Conservation (phyloP, 257 asterid species). For the Solanum bulbocastanum region DNA sequence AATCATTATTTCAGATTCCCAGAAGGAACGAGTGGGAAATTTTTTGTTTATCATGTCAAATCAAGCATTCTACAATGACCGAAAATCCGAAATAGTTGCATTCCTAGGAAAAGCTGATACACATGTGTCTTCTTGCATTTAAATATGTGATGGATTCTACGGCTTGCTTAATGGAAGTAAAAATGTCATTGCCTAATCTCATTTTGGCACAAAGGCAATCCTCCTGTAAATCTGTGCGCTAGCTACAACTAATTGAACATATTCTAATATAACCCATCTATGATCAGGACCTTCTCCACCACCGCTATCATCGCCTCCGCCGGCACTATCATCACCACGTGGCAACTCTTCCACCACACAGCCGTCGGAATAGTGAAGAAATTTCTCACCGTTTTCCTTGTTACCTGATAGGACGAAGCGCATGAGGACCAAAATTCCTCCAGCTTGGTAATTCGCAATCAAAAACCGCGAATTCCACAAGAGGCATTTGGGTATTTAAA, state of each 20-base stretch:
- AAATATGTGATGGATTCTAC: not conserved
- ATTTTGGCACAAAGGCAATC: not conserved
- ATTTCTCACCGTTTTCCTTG: conserved; percentile 33
- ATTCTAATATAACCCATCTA: too few species aligned
- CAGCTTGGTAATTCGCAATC: conserved; percentile 47
- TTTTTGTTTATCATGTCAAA: not conserved
- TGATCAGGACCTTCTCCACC: too few species aligned
- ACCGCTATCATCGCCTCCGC: too few species aligned
- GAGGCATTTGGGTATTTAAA: too few species aligned
- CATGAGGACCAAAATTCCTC: conserved; percentile 56
- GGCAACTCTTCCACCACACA: not conserved
- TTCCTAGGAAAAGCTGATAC: not conserved
- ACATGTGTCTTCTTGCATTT: not conserved
- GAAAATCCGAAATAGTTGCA: not conserved
- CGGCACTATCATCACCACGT: not conserved
- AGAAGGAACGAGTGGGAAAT: not conserved
- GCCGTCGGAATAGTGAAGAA: conserved; percentile 22
- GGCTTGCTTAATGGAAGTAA: not conserved
- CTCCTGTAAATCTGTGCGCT: not conserved
- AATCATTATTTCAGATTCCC: not conserved
- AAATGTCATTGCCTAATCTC: not conserved
- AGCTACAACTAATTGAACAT: not conserved
- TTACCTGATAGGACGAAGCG: conserved; percentile 39
- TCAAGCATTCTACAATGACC: not conserved
- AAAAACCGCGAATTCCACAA: conserved; percentile 24